Evolutionary conservation across 495 filamentous ascomycete species (phyloP), one percentile per base, ranked within the genome.

Genomic region (Podospora didyma): DNA sequence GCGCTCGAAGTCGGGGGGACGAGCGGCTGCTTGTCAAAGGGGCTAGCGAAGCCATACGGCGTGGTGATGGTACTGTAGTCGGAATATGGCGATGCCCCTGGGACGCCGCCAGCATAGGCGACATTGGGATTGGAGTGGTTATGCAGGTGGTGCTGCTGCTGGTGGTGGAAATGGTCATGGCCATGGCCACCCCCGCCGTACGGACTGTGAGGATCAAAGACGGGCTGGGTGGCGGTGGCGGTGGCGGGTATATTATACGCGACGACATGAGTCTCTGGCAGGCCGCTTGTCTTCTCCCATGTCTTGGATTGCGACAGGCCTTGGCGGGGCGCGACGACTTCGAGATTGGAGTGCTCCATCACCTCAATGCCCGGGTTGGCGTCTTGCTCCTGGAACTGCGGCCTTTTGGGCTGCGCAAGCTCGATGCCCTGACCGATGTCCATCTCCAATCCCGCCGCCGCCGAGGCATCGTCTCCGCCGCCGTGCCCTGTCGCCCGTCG

Each of bases 341-440:
- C 58, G 19, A 61, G 58, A 19, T 45, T 54, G 3, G 58, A 56
- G 23, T 51, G 58, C 19, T 41, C 14, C 10, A 46, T 10, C 2
- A 61, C 58, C 47, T 64, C 52, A 0, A 56, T 50, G 28, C 55
- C 51, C 1, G 58, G 56, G 34, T 56, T 50, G 23, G 21, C 10
- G 12, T 46, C 22, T 20, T 55, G 45, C 7, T 57, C 50, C 12
- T 45, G 20, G 49, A 21, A 57, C 26, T 19, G 49, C 21, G 46
- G 39, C 3, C 37, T 53, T 21, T 11, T 42, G 41, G 39, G 39
- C 26, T 31, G 26, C 3, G 39, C 39, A 10, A 58, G 56, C 45
- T 58, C 55, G 31, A 56, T 62, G 48, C 44, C 60, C 42, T 56
- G 28, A 23, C 48, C 42, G 4, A 42, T 42, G 3, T 14, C 39